These are phyloP conservation scores for Penicillium arizonense DNA, from an alignment of 495 filamentous ascomycete genomes.

Conservation along the genomic window DNA sequence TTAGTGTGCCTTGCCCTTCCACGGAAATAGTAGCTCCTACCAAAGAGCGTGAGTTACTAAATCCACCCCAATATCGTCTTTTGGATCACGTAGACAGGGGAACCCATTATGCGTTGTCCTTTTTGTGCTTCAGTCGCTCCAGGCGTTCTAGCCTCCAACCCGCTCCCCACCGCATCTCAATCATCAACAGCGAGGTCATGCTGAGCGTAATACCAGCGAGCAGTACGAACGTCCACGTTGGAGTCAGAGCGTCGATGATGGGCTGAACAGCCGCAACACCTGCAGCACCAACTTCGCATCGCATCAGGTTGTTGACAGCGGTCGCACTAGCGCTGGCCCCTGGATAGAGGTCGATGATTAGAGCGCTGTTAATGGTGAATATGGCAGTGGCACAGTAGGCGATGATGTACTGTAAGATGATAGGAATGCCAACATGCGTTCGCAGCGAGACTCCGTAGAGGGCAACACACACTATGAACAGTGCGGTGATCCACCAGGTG, in stretches of 20 bases:
- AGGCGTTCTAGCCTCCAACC: conserved; percentile 40
- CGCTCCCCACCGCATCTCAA: conserved; percentile 45
- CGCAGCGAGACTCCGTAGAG: conserved; percentile 26
- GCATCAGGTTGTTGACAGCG: conserved; percentile 68
- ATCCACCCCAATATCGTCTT: no score
- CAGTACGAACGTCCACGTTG: conserved; percentile 60
- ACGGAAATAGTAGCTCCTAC: no score
- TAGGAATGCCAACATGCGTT: conserved; percentile 48
- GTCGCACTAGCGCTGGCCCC: conserved; percentile 61
- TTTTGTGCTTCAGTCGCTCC: conserved; percentile 19
- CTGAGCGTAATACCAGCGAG: conserved; percentile 45
- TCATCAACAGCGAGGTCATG: conserved; percentile 33
- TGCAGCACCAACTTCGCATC: conserved; percentile 65
- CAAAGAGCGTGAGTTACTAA: no score
- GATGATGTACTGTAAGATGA: conserved; percentile 57
- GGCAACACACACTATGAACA: conserved; percentile 33
- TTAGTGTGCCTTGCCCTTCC: no score
- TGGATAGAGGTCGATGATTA: conserved; percentile 67
- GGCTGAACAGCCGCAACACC: conserved; percentile 61
- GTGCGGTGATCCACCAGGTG: conserved; percentile 39
- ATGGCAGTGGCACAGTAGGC: conserved; percentile 39
- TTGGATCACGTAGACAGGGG: no score
- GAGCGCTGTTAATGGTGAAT: conserved; percentile 56
- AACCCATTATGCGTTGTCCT: neutral
- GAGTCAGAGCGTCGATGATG: conserved; percentile 59